Evolutionary conservation across 768 basidiomycete genomes (phyloP), one percentile per base, ranked within the genome.

Genomic region (Russula sp.): DNA sequence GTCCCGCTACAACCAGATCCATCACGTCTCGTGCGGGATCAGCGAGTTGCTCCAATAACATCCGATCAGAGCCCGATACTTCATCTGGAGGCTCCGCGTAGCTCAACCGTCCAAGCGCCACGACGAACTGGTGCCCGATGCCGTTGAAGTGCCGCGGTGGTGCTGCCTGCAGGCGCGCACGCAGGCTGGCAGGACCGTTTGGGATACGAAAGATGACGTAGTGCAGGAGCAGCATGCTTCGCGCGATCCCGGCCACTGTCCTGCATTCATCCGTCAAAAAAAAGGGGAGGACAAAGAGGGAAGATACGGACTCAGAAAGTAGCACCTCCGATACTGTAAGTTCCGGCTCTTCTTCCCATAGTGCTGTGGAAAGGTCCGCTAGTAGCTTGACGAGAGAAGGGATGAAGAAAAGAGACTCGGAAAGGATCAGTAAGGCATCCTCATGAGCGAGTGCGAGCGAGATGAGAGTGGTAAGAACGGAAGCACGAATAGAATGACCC

Each of bases 51-150:
- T 74, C 73, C 6, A 76, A 61, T 48, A 56, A 32, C 30, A 54
- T 40, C 13, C 48, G 57, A 24, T 71, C 69, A 59, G 61, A 65
- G n/a, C 50, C 36, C 3, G 64, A 62, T 10, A 72, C 58, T 67
- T 68, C 69, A 7, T 68, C 65, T 1, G 75, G 74, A 9, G 71
- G 61, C n/a, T 67, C 69, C 3, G 87, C 84, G 64, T 84, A 92
- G 61, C 86, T 84, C 53, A 94, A 75, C 65, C 90, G 80, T 44
- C 91, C 88, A 60, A 94, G 82, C 0, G 85, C 83, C n/a, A 91
- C 84, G 32, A 86, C 83, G 71, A 91, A 92, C 71, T 85, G 79
- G 68, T 93, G 85, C 14, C 78, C 78, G 30, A 89, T 74, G 36
- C 85, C 85, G 68, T 82, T 84, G 71, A 87, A 87, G 32, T 78